phyloP scores from a whole-genome alignment of 1,284 basidiomycete genomes.

The Trichosporon coremiiforme region DNA sequence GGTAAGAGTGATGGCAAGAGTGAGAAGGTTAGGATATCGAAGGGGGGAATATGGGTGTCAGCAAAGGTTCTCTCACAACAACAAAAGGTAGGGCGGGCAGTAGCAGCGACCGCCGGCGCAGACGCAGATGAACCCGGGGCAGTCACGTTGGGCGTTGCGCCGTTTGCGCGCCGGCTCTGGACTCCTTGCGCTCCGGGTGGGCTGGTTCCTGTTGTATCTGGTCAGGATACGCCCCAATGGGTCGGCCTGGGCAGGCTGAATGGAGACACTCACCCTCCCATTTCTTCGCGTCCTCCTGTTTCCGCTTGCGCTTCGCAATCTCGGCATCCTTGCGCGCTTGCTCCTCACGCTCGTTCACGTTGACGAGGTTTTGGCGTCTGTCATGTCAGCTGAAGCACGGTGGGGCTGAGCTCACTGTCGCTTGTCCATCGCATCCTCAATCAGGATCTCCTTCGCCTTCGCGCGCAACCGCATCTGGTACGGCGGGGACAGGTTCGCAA shows the following conservation, averaged over 20 bases:
- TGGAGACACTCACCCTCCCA: constrained; percentile 59
- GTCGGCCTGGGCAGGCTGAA: not conserved
- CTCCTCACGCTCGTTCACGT: constrained; percentile 62
- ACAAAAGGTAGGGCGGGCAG: not conserved
- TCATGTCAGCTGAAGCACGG: not conserved
- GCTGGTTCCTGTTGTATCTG: constrained; percentile 10
- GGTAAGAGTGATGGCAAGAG: not conserved
- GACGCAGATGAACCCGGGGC: not conserved
- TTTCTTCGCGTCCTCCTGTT: constrained; percentile 58
- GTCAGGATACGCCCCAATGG: constrained; percentile 13
- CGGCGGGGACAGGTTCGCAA: constrained; percentile 55
- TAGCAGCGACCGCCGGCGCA: not conserved
- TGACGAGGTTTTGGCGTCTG: constrained; percentile 54
- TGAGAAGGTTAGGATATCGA: constrained; percentile 25
- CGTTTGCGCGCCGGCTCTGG: not conserved
- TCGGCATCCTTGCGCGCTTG: constrained; percentile 59
- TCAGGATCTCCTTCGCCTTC: constrained; percentile 60
- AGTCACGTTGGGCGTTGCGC: constrained; percentile 5
- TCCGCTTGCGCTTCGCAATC: constrained; percentile 55
- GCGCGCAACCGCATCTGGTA: constrained; percentile 57
- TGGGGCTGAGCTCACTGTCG: constrained; percentile 49
- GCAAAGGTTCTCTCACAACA: constrained; percentile 32
- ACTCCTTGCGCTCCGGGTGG: not conserved
- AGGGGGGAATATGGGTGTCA: constrained; percentile 35
- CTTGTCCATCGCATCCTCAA: constrained; percentile 62